These are phyloP conservation scores for Sordariomycetes sp. DNA, from an alignment of 2,329 filamentous ascomycete species.

Conservation along the genomic window DNA sequence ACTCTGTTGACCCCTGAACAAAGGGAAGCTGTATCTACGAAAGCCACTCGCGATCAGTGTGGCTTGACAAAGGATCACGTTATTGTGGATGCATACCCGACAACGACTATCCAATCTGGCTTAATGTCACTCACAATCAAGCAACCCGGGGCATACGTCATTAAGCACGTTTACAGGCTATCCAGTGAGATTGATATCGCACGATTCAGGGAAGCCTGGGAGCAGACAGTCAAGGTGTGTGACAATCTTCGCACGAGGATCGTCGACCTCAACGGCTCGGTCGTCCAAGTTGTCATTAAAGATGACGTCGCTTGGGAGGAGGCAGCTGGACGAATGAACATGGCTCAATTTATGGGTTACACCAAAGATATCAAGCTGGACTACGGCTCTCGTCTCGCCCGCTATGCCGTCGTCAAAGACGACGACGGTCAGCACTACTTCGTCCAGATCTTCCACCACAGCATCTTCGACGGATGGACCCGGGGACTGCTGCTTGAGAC, in stretches of 20 bases:
- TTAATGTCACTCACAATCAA: slow-evolving; percentile 21
- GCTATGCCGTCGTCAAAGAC: neutral
- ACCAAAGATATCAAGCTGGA: neutral
- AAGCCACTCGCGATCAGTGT: neutral
- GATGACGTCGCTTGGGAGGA: slow-evolving; percentile 4
- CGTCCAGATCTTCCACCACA: slow-evolving; percentile 9
- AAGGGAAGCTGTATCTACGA: too few relatives aligned
- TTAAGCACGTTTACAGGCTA: slow-evolving; percentile 13
- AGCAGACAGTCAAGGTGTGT: slow-evolving; percentile 1
- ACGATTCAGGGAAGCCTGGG: slow-evolving; percentile 2
- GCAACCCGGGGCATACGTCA: slow-evolving; percentile 20
- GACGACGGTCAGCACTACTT: slow-evolving; percentile 1
- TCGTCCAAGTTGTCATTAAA: slow-evolving; percentile 7
- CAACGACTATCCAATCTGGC: slow-evolving; percentile 24
- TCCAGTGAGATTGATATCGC: neutral
- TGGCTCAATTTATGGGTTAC: neutral
- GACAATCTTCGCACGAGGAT: slow-evolving; percentile 11
- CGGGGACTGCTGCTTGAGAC: neutral
- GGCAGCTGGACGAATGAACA: neutral
- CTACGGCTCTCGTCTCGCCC: neutral
- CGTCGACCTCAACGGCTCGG: slow-evolving; percentile 5
- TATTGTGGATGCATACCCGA: slow-evolving; percentile 23
- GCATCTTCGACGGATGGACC: slow-evolving; percentile 9
- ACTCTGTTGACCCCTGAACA: neutral
- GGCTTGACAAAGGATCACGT: neutral